These are phyloP conservation scores for Trichoderma atrobrunneum DNA, from an alignment of 2,329 filamentous ascomycete genomes.

Conservation along the genomic window DNA sequence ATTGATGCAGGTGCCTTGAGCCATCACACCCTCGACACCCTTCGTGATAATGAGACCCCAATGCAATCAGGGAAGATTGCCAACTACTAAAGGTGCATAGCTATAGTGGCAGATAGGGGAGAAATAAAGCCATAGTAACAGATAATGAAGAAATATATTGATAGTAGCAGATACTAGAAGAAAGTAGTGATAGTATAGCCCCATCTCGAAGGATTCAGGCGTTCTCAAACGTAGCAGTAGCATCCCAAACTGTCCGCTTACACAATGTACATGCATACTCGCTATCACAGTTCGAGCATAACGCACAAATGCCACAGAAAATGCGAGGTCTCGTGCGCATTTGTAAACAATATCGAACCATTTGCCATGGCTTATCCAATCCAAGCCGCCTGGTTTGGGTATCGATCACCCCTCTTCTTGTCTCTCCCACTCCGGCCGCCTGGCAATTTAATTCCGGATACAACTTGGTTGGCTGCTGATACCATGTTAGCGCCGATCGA, in stretches of 20 bases:
- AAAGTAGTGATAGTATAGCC: not conserved
- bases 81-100: not conserved
- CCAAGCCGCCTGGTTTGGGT: not conserved
- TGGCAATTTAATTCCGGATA: not conserved
- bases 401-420: not conserved
- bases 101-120: too few relatives aligned
- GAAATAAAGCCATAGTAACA: too few relatives aligned
- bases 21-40: not conserved
- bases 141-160: not conserved
- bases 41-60: too few relatives aligned
- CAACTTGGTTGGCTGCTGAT: not conserved
- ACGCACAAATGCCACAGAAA: not conserved
- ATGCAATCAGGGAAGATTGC: not conserved
- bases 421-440: not conserved
- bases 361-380: slow-evolving; percentile 2
- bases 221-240: not conserved
- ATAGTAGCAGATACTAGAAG: not conserved
- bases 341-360: slow-evolving; percentile 13
- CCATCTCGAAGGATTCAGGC: not conserved
- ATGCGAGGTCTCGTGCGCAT: not conserved
- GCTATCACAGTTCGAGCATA: not conserved
- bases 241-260: not conserved
- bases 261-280: not conserved
- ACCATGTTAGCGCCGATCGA: slow-evolving; percentile 17
- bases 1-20: not conserved